Conservation (phyloP, 2,329 filamentous ascomycete species). For the Microdochium bolleyi region DNA sequence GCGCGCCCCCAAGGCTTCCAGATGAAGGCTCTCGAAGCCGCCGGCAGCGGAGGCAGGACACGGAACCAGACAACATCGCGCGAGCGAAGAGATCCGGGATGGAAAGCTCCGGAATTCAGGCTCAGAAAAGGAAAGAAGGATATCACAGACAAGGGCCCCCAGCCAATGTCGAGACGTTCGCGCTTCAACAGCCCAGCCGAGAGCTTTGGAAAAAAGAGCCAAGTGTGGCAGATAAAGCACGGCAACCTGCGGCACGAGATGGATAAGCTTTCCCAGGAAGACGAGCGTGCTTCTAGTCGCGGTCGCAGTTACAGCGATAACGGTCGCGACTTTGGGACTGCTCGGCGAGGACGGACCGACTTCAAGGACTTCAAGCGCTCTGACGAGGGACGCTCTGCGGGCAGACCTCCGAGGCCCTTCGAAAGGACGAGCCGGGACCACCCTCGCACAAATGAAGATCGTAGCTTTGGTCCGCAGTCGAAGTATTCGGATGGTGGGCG, state of each 20-base stretch:
- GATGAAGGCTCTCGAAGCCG: constrained; percentile 16
- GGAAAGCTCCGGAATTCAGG: constrained; percentile 19
- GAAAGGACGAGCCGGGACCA: not conserved
- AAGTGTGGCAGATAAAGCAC: constrained; percentile 46
- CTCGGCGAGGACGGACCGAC: not conserved
- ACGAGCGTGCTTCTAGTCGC: not conserved
- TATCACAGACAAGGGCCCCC: constrained; percentile 31
- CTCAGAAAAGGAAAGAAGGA: constrained; percentile 44
- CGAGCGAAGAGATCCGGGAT: constrained; percentile 5
- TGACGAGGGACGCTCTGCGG: not conserved
- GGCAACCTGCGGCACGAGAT: constrained; percentile 23
- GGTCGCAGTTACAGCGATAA: not conserved
- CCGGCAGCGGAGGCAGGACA: constrained; percentile 16
- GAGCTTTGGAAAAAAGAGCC: constrained; percentile 44
- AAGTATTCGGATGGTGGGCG: not conserved
- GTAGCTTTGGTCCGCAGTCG: not conserved
- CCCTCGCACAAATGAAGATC: not conserved
- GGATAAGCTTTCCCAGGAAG: constrained; percentile 14
- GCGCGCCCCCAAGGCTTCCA: constrained; percentile 21
- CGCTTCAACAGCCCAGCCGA: constrained; percentile 43
- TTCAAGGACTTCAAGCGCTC: not conserved
- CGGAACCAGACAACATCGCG: constrained; percentile 6
- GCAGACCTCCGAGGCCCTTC: not conserved
- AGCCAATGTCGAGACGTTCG: constrained; percentile 36
- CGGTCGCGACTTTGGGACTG: not conserved